Percentiles rank a stretch among this genome's conserved stretches.
Conservation (phyloP, 192 early-diverging fungal genomes). For the Pilobolus umbonatus region DNA sequence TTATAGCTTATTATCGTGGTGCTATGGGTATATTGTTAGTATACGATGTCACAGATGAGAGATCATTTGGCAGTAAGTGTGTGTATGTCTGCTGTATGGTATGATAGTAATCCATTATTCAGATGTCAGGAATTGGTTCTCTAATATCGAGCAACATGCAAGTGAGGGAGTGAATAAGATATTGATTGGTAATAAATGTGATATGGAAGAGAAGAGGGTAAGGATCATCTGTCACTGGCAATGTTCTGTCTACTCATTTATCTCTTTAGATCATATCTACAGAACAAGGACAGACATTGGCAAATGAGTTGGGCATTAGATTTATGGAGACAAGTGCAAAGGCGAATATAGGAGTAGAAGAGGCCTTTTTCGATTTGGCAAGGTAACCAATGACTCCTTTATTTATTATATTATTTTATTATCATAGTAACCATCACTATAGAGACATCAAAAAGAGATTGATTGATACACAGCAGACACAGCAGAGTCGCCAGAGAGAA, state of each 20-base stretch:
- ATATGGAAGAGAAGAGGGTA: constrained; percentile 91
- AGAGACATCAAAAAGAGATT: constrained; percentile 98
- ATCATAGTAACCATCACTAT: background rate
- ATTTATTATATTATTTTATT: background rate
- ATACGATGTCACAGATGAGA: constrained; percentile 98
- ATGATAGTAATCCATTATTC: background rate
- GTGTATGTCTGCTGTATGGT: background rate
- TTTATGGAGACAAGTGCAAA: constrained; percentile 99
- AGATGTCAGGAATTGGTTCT: constrained; percentile 99
- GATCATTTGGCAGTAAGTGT: constrained; percentile 90
- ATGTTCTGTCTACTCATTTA: background rate
- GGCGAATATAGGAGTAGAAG: constrained; percentile 95
- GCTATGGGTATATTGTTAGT: constrained; percentile 98
- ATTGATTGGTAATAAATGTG: constrained; percentile 98
- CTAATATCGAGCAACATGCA: constrained; percentile 99
- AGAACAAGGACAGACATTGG: constrained; percentile 91
- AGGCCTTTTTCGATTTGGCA: constrained; percentile 95
- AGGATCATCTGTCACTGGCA: background rate
- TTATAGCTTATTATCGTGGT: constrained; percentile 92
- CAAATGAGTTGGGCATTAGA: constrained; percentile 90
- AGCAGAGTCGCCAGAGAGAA: constrained; percentile 29
- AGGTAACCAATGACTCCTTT: constrained; percentile 46
- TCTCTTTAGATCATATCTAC: constrained; percentile 62
- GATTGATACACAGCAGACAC: constrained; percentile 79
- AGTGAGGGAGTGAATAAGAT: constrained; percentile 99